Evolutionary conservation across 2,329 filamentous ascomycete species (phyloP).

Genomic region (Fusarium nygamai): DNA sequence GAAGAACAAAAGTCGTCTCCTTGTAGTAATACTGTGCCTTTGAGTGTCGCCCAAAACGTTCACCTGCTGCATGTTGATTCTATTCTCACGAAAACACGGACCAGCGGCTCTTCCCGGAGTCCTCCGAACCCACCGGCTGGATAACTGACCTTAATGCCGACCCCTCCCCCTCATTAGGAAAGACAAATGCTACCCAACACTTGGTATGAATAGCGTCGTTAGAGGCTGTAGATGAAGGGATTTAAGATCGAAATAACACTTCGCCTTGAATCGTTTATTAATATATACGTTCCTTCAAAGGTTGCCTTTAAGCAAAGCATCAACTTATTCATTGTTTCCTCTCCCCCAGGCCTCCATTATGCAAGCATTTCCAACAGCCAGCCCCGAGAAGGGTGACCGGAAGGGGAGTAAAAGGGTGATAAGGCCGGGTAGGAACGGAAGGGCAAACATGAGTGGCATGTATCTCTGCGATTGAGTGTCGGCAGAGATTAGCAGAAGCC

Average conservation of each 20-base stretch:
- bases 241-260: not conserved
- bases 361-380: conserved; percentile 28
- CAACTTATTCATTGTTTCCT: not conserved
- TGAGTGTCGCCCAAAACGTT: conserved; percentile 15
- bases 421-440: conserved; percentile 26
- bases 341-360: not conserved
- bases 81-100: conserved; percentile 34
- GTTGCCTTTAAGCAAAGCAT: not conserved
- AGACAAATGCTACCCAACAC: not conserved
- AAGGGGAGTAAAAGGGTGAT: conserved; percentile 2
- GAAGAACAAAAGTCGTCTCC: conserved; percentile 26
- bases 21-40: conserved; percentile 28
- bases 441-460: conserved; percentile 4
- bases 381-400: conserved; percentile 16
- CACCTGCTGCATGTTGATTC: conserved; percentile 1
- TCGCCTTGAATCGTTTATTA: not conserved
- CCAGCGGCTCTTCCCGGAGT: conserved; percentile 39
- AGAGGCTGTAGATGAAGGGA: not conserved
- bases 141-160: conserved; percentile 16
- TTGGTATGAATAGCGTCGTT: not conserved
- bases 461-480: not conserved
- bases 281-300: not conserved
- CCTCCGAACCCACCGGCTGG: conserved; percentile 26
- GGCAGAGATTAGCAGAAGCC: not conserved
- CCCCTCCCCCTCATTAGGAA: conserved; percentile 11